A percentile compares a stretch with the other conserved stretches of the same genome.
phyloP scores from a whole-genome alignment of 1,284 basidiomycete genomes.

The Trichosporon sp. region DNA sequence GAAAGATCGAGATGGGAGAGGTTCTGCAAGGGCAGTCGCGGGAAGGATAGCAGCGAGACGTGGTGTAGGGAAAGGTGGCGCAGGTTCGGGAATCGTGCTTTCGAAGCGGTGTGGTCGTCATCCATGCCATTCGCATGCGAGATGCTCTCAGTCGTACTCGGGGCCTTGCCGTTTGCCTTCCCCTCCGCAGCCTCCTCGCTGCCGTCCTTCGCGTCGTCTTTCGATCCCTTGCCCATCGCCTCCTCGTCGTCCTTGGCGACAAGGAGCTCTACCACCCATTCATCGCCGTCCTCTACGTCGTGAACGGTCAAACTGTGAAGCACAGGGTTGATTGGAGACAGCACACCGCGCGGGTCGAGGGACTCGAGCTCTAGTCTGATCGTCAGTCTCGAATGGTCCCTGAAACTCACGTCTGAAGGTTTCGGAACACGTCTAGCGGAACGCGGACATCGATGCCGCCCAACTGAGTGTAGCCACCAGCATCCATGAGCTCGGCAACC shows the following conservation, averaged over 20 bases:
- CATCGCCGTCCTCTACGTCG: slow-evolving; percentile 47
- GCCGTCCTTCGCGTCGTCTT: not conserved
- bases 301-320: slow-evolving; percentile 44
- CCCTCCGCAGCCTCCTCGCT: not conserved
- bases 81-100: slow-evolving; percentile 43
- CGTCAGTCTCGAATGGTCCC: not conserved
- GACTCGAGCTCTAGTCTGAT: slow-evolving; percentile 46
- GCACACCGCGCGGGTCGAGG: slow-evolving; percentile 44
- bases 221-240: not conserved
- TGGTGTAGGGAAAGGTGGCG: slow-evolving; percentile 40
- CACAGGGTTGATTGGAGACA: slow-evolving; percentile 36
- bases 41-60: slow-evolving; percentile 38
- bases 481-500: slow-evolving; percentile 44
- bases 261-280: slow-evolving; percentile 46
- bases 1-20: slow-evolving; percentile 89
- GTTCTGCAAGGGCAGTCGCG: slow-evolving; percentile 66
- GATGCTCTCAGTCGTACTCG: not conserved
- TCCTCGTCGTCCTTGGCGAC: slow-evolving; percentile 1
- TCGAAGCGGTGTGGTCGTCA: not conserved
- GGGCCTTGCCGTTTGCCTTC: not conserved
- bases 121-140: not conserved
- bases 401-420: slow-evolving; percentile 42
- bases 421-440: slow-evolving; percentile 45
- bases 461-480: slow-evolving; percentile 44
- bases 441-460: slow-evolving; percentile 48